Evolutionary conservation across 2,329 filamentous ascomycete species (phyloP), one percentile per base, ranked within the genome.

Genomic region (Beauveria asiatica): DNA sequence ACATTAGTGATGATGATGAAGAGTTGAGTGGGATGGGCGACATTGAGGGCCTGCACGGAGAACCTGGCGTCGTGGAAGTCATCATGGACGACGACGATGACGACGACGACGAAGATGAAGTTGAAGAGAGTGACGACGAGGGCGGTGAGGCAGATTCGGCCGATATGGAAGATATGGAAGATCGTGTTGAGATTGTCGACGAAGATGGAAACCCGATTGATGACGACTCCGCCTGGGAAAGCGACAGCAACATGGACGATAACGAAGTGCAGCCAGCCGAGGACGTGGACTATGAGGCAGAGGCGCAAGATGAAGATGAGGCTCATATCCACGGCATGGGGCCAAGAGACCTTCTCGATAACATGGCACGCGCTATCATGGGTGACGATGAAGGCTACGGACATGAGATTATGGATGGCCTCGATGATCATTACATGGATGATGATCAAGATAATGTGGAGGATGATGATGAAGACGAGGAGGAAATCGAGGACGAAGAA

Each of bases 1-100:
- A 93, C 60, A 86, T 96, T 61, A 96, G 92, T 68, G 93, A 95
- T 68, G 90, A 94, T 61, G 90, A 95, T 64, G 90, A 95, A 61
- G 89, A 89, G 30, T 81, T 92, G 56, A 86, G 86, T 63, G 89
- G 86, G 44, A 92, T 95, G 80, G 93, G 92, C 6, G 86, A 90
- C 42, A 89, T 97, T 56, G 92, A 96, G 76, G 89, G 84, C 55
- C 76, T 87, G 21, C 79, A 83, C 59, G 84, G 83, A 42, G 83
- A 87, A 50, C 80, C 83, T 50, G 81, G 78, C 25, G 78, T 86
- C 58, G 82, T 88, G 61, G 84, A 88, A 74, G 84, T 97, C 66
- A 90, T 96, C 63, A 89, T 97, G 78, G 88, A 89, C 56, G 84
- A 82, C 53, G 80, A 82, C 39, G 82, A 84, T 4, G 82, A 84